Conservation (phyloP, 2,329 filamentous ascomycete species). For the Parastagonospora avenae region DNA sequence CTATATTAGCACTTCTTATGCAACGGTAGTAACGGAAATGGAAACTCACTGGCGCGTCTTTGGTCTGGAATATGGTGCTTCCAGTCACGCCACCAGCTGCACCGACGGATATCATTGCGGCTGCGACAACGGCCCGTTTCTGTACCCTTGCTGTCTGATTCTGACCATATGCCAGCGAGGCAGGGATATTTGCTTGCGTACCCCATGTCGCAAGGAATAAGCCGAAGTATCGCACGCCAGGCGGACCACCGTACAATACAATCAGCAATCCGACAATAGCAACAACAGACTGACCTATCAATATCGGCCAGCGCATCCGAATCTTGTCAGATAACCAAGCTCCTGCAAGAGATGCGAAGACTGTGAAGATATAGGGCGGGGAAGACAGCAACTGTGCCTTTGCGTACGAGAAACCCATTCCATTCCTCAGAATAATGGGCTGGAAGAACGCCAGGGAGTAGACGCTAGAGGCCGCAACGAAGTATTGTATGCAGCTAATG, state of each 20-base stretch:
- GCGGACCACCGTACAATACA: conserved; percentile 23
- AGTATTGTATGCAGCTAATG: conserved; percentile 34
- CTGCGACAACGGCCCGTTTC: conserved; percentile 39
- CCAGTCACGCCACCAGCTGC: conserved; percentile 33
- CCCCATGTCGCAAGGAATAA: conserved; percentile 28
- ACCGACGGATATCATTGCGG: conserved; percentile 33
- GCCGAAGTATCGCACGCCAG: conserved; percentile 32
- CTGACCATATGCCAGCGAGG: conserved; percentile 30
- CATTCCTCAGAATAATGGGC: conserved; percentile 31
- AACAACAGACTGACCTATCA: conserved; percentile 23
- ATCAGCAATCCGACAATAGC: conserved; percentile 27
- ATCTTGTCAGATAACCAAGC: conserved; percentile 31
- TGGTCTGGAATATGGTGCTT: conserved; percentile 30
- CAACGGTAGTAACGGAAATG: not conserved
- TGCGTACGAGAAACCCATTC: conserved; percentile 31
- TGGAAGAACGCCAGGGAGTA: conserved; percentile 31
- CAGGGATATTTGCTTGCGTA: conserved; percentile 23
- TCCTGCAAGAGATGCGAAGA: conserved; percentile 20
- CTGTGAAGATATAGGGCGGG: conserved; percentile 29
- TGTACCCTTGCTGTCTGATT: conserved; percentile 38
- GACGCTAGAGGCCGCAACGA: conserved; percentile 33
- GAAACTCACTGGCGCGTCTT: conserved; percentile 29
- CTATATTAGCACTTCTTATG: not conserved
- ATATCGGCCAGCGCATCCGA: conserved; percentile 27
- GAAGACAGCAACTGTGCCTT: conserved; percentile 28